Evolutionary conservation across 306 rosid genomes (phyloP).

Genomic region (Malus sylvestris): DNA sequence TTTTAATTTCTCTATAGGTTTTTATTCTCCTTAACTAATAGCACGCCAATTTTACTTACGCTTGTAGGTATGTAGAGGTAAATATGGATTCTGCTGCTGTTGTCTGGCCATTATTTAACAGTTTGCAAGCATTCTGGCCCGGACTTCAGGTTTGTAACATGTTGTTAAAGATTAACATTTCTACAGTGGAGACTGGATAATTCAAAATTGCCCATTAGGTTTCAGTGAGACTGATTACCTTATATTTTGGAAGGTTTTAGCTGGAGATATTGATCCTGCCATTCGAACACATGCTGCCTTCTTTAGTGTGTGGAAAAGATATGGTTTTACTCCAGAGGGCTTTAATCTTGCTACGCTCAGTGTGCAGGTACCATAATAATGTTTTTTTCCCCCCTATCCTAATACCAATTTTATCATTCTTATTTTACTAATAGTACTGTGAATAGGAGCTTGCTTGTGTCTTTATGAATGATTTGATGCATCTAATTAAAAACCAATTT

Average conservation of each 20-base stretch:
- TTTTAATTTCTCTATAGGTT: constrained; percentile 24
- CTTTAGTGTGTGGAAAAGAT: constrained; percentile 95
- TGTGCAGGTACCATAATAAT: constrained; percentile 69
- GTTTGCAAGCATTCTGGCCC: constrained; percentile 99
- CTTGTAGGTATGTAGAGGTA: constrained; percentile 88
- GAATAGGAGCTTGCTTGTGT: not conserved
- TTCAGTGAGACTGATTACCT: constrained; percentile 18
- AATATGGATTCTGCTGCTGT: constrained; percentile 96
- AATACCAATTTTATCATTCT: not conserved
- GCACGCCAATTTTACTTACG: constrained; percentile 13
- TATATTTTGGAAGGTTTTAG: constrained; percentile 74
- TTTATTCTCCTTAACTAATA: constrained; percentile 10
- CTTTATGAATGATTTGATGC: not conserved
- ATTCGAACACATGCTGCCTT: constrained; percentile 88
- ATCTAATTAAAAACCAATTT: not conserved
- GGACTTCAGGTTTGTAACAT: constrained; percentile 82
- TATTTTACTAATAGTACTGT: not conserved
- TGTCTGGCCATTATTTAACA: constrained; percentile 95
- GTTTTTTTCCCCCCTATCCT: constrained; percentile 8
- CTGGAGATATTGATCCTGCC: constrained; percentile 94
- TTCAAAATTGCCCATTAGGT: not conserved
- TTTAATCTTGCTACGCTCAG: constrained; percentile 87
- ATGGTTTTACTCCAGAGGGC: constrained; percentile 97
- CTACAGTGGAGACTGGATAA: constrained; percentile 16
- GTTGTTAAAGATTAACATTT: constrained; percentile 12